Evolutionary conservation across 768 basidiomycete species (phyloP).

Genomic region (Russula foetens): DNA sequence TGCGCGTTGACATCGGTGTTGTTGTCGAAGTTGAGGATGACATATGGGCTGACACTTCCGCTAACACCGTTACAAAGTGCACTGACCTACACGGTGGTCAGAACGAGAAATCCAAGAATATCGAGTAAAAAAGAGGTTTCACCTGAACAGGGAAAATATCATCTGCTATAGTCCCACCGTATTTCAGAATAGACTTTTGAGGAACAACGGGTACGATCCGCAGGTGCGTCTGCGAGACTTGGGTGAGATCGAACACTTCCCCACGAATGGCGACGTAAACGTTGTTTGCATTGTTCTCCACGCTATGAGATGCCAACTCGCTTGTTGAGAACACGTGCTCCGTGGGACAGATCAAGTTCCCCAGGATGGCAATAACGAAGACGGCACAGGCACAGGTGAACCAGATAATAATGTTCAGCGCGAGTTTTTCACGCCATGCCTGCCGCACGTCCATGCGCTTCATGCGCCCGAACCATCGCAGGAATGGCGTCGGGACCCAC

Average conservation of each 20-base stretch:
- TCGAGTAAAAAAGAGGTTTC: neutral
- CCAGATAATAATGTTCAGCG: constrained; percentile 95
- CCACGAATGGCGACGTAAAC: constrained; percentile 82
- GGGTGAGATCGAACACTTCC: constrained; percentile 86
- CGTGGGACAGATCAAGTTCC: constrained; percentile 85
- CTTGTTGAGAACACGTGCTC: constrained; percentile 79
- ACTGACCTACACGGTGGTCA: constrained; percentile 49
- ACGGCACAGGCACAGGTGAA: constrained; percentile 80
- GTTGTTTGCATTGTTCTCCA: constrained; percentile 53
- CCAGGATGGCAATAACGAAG: constrained; percentile 89
- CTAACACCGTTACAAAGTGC: constrained; percentile 85
- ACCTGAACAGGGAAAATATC: constrained; percentile 93
- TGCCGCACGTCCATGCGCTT: constrained; percentile 90
- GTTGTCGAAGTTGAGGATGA: constrained; percentile 71
- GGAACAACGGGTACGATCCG: constrained; percentile 67
- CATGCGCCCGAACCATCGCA: constrained; percentile 79
- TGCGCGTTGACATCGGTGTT: constrained; percentile 63
- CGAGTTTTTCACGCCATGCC: constrained; percentile 96
- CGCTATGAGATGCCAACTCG: constrained; percentile 73
- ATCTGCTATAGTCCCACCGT: constrained; percentile 71
- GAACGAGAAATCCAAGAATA: neutral
- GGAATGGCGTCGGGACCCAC: constrained; percentile 73
- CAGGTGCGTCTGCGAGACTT: constrained; percentile 56
- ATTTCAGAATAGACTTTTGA: constrained; percentile 65
- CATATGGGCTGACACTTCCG: constrained; percentile 70